Evolutionary conservation across 805 yeast species (phyloP), one percentile per base, ranked within the genome.

Genomic region (Kurtzmaniella cleridarum): DNA sequence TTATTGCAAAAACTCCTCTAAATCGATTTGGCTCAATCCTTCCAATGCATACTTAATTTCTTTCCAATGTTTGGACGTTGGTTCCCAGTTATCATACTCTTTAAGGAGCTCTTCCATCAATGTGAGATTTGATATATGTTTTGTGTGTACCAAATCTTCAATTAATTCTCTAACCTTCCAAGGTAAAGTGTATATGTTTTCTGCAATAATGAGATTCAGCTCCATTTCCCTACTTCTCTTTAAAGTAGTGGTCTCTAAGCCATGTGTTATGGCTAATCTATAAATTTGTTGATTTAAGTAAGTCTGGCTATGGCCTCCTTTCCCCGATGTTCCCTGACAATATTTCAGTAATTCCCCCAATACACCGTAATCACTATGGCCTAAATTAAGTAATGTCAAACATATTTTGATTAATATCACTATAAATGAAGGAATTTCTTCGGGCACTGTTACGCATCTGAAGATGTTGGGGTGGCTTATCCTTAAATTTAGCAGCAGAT

Each of bases 121-220:
- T 13, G 38, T 30, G 27, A 45, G 32, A 40, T 53, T 56, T 6
- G 47, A 45, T 10, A 68, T 54, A 44, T 67, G 61, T 38, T 59
- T 59, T 14, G 64, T 48, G 24, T 49, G 45, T 14, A 58, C 41
- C 30, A 68, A 48, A 36, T 66, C 69, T 29, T 67, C 55, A 10
- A 68, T 32, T 29, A 66, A 44, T n/a, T 64, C 63, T 18, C 73
- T 55, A 5, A 64, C 44, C 35, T 56, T 56, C 72, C 72, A 67
- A 3, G 74, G 71, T 16, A 68, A 34, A 30, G 53, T 50, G 41
- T 50, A 62, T 40, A 56, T 40, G 34, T 50, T 55, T 38, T 17
- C 15, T 24, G 17, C 14, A 30, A 17, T 11, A 15, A 26, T 14
- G 30, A 16, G 38, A 20, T 27, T n/a, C 11, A 8, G 28, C 6